A percentile compares a stretch with the other conserved stretches of the same genome.
These are phyloP conservation scores for Cicer arietinum DNA, from an alignment of 306 rosid genomes.

Conservation along the genomic window DNA sequence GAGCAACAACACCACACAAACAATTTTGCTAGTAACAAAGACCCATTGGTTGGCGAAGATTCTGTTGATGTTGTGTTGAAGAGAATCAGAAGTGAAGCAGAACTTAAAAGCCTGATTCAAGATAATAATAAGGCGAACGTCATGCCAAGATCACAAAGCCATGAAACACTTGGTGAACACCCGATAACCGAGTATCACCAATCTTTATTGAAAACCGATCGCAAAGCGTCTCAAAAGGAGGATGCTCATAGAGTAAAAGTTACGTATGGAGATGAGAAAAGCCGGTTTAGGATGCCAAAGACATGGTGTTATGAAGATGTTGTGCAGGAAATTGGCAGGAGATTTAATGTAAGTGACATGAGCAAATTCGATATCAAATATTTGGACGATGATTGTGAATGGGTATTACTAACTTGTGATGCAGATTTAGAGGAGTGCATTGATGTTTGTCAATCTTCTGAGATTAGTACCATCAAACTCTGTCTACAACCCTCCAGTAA, in stretches of 20 bases:
- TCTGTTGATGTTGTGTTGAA: conserved; percentile 50
- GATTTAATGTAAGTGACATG: conserved; percentile 71
- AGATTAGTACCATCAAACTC: conserved; percentile 69
- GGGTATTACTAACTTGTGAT: conserved; percentile 93
- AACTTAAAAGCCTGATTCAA: conserved; percentile 49
- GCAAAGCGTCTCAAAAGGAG: conserved; percentile 39
- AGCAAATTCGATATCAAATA: conserved; percentile 70
- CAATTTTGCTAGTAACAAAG: conserved; percentile 49
- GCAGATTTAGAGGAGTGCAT: conserved; percentile 91
- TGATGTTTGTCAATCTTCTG: conserved; percentile 70
- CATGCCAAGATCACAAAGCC: conserved; percentile 71
- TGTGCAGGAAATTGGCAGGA: conserved; percentile 62
- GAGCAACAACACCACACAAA: conserved; percentile 51
- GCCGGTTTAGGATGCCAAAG: conserved; percentile 73
- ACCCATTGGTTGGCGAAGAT: conserved; percentile 51
- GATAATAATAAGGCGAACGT: conserved; percentile 41
- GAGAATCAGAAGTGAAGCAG: conserved; percentile 80
- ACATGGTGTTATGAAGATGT: conserved; percentile 61
- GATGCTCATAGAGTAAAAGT: conserved; percentile 67
- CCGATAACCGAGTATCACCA: conserved; percentile 38
- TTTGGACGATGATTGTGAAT: conserved; percentile 91
- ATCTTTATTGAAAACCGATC: conserved; percentile 29
- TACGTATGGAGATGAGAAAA: conserved; percentile 73
- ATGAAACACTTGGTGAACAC: conserved; percentile 58
- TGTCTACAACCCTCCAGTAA: conserved; percentile 61